Base-by-base conservation (phyloP, 306 rosid genomes). In the Carpinus fangiana region DNA sequence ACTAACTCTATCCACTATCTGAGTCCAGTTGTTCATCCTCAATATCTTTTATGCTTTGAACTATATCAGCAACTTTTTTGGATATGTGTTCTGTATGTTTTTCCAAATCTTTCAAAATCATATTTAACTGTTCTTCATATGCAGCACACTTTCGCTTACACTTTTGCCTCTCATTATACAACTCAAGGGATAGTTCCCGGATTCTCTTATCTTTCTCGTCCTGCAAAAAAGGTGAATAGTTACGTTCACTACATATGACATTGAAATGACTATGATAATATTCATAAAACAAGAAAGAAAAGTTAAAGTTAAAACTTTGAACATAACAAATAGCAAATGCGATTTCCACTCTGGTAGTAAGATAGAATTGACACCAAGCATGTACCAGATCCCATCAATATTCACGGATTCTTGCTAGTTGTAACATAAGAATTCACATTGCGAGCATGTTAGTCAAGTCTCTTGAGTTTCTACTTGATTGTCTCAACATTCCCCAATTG, bases 151-250 rank as follows among this genome's bases (percentile, higher is more conserved):
- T 85, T 5, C 91, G 86, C 77, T 86, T 89, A 79, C 84, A 87
- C 80, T 84, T 91, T 75, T 91, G 91, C 86, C 85, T 87, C 78
- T 87, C 96, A 34, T 91, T 89, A 77, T 91, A 77, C 86, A 91
- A 72, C 82, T 87, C 91, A 28, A 86, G 85, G 1, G 93, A 86
- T 48, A 91, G 77, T 71, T 87, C 93, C 18, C 89, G 91, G 75
- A 91, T 91, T 86, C 93, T 86, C 83, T 77, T 91, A 66, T 91
- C 90, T 81, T 91, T 91, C 87, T 89, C 90, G 45, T 91, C 93
- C 92, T 91, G 89, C 55, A 62, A 79, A 70, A 26, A 38, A 36
- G 9, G 28, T 65, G 18, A 71, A 53, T n/a, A 16, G 8, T 72
- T 53, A 48, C 56, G 65, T 52, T 66, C 21, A 53, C 73, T 16